These are phyloP conservation scores for Globisporangium lucens DNA, from an alignment of 352 stramenopile genomes.

Conservation along the genomic window DNA sequence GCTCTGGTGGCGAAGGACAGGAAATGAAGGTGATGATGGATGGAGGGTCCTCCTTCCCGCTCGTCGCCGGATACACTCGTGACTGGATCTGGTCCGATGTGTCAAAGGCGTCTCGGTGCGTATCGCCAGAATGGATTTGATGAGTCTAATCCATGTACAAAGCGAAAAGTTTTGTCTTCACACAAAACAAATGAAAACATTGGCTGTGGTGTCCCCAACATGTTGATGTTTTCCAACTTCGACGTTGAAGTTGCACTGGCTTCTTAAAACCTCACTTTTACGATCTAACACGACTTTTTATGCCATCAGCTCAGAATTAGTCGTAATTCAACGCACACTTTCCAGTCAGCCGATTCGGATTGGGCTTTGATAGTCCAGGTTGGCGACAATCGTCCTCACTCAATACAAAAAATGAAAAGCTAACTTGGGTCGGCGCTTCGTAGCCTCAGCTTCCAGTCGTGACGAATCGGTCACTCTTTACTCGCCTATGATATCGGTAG, in stretches of 20 bases:
- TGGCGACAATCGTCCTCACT: no score
- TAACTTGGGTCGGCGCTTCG: no score
- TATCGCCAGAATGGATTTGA: background rate
- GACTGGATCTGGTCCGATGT: background rate
- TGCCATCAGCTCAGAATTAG: background rate
- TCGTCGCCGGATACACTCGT: background rate
- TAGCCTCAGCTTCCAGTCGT: no score
- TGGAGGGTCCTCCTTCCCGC: background rate
- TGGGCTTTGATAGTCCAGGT: no score
- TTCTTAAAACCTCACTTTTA: conserved; percentile 2
- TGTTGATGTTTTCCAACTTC: conserved; percentile 1
- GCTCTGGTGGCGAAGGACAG: background rate
- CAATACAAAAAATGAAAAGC: no score
- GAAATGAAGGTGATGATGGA: background rate
- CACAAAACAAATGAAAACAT: no score
- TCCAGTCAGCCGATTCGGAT: background rate
- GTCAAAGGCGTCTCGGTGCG: background rate
- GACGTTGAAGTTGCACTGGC: conserved; percentile 10
- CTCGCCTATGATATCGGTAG: no score
- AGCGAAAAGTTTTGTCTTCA: no score
- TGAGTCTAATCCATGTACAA: background rate
- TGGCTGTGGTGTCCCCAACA: no score
- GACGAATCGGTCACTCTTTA: no score
- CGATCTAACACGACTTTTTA: background rate
- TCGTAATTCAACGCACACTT: background rate